Evolutionary conservation across 208 protist species (phyloP).

Genomic region (Wallacemonas sp.): DNA sequence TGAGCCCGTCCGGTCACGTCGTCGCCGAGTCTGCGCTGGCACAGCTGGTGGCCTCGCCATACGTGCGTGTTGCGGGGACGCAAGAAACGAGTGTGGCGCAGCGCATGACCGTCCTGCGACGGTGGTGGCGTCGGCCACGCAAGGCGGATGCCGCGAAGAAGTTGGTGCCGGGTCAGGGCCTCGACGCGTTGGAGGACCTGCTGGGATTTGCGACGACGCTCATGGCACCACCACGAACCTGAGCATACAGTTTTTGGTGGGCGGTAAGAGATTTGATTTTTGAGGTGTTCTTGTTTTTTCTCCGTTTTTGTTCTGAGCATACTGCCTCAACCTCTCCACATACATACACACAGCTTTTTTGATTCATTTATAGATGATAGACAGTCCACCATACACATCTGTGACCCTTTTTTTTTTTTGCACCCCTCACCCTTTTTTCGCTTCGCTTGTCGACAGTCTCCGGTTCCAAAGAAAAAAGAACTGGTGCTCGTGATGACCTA

Average conservation of each 20-base stretch:
- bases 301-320: background rate
- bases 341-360: background rate
- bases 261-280: no score
- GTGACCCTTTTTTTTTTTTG: no score
- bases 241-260: background rate
- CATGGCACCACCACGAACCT: background rate
- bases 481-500: no score
- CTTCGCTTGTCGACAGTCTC: no score
- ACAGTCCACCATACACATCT: no score
- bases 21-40: background rate
- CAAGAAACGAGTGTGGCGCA: conserved; percentile 23
- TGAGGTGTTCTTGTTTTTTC: background rate
- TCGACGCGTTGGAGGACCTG: conserved; percentile 27
- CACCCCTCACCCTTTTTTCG: no score
- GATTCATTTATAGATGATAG: background rate
- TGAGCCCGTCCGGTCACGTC: background rate
- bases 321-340: background rate
- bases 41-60: background rate
- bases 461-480: no score
- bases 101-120: conserved; percentile 31
- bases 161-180: conserved; percentile 26
- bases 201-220: conserved; percentile 28
- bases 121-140: conserved; percentile 36
- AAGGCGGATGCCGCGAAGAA: conserved; percentile 29
- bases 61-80: background rate